Base-by-base conservation (phyloP, 2,329 filamentous ascomycete genomes). In the Phaeosphaeria sp. region DNA sequence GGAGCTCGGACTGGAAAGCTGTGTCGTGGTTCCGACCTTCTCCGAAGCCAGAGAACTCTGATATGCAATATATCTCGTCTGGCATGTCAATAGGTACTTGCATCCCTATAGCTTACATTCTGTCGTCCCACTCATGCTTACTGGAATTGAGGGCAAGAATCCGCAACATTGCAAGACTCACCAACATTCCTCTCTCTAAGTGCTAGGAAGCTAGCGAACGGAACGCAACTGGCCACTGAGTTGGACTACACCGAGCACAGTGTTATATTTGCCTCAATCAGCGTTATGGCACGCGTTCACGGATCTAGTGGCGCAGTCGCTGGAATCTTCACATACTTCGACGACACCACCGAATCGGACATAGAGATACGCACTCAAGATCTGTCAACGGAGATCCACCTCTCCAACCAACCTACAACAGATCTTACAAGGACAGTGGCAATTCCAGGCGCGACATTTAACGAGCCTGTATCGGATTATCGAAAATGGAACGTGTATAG, bases 201-300 rank as follows among this genome's bases (percentile, higher is more conserved):
- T 7, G 30, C 30, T 3, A 36, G 3, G 11, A 36, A 13, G 30
- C 30, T 36, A 6, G 6, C 30, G 3, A 36, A 36, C 11, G 30
- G 30, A 36, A 36, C 30, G 30, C 30, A 36, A 36, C 15, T 36
- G 6, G 30, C 30, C 30, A 51, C 53, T 30, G 55, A 60, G 18
- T 40, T 62, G n/a, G 40, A 56, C 27, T 64, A 57, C 43, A 54
- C 39, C 9, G 54, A 62, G 33, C 55, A 54, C 49, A 60, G 56
- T 11, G 57, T 60, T 33, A 60, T 47, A n/a, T 51, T 53, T n/a
- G 57, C 51, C 18, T 64, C 62, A 1, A 48, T 62, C 7, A 54
- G 59, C 49, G 56, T 64, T 43, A 48, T 43, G 11, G 52, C 52
- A 2, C 57, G 62, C 20, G 48, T 63, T 1, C 57, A 52, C 11